phyloP scores from a whole-genome alignment of 345 rosid genomes.

The Gynandropsis gynandra region DNA sequence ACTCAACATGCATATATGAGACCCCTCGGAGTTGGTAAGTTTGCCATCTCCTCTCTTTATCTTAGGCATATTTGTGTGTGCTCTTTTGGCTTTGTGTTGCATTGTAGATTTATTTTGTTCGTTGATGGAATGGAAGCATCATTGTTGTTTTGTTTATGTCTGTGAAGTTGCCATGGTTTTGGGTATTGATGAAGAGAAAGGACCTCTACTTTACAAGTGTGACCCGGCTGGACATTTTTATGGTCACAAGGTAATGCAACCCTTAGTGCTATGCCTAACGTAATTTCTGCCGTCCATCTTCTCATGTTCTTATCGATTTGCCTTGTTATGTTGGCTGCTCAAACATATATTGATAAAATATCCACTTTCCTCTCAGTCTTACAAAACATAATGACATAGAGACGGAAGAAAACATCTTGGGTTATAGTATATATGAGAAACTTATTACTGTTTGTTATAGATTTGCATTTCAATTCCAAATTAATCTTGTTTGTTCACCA shows the following conservation, averaged over 20 bases:
- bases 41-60: slow-evolving; percentile 16
- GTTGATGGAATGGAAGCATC: background rate
- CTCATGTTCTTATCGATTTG: too few relatives aligned
- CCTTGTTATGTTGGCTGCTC: too few relatives aligned
- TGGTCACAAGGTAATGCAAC: slow-evolving; percentile 78
- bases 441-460: background rate
- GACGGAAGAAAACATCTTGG: background rate
- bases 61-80: background rate
- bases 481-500: background rate
- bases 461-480: background rate
- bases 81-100: too few relatives aligned
- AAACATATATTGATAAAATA: background rate
- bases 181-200: slow-evolving; percentile 93
- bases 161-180: slow-evolving; percentile 87
- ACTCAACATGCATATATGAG: slow-evolving; percentile 99
- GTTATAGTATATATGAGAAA: background rate
- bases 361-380: too few relatives aligned
- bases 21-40: slow-evolving; percentile 98
- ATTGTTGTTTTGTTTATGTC: slow-evolving; percentile 9
- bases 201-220: slow-evolving; percentile 90
- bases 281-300: background rate
- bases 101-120: background rate
- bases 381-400: too few relatives aligned
- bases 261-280: background rate
- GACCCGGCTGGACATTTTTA: slow-evolving; percentile 98